Base-by-base conservation (phyloP, 2,329 filamentous ascomycete species). In the Tolypocladium guangdongense region DNA sequence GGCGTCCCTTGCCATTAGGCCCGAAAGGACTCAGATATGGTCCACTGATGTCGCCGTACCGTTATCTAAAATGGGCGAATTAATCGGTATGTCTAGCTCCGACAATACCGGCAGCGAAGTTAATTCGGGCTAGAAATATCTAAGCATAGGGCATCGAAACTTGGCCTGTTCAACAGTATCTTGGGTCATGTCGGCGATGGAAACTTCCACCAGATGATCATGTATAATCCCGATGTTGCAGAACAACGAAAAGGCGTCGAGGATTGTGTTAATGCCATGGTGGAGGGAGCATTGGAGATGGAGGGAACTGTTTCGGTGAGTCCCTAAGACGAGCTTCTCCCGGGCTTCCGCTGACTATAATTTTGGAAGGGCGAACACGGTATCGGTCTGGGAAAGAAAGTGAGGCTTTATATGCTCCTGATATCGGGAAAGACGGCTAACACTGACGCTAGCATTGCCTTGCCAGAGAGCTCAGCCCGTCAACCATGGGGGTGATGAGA, bases 31-130 rank as follows among this genome's bases (percentile, higher is more conserved):
- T 2, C 79, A 86, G 59, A 80, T 90, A 30, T 90, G 87, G 87
- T 88, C 86, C 0, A 92, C 87, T 0, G 88, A 92, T 64, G 87
- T 91, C 22, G 87, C 87, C 0, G 88, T 91, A 0, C 87, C 87
- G 0, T 82, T 91, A 49, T 87, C 82, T 18, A 74, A 76, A 39
- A 70, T 92, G 56, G 81, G 87, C 1, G 81, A 87, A 58, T 85
- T 90, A 52, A 87, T 91, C 49, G 69, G 67, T 62, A 52, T 55
- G 61, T 50, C 1, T 30, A 16, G 16, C 24, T 30, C 14, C 8
- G 4, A 1, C 24, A 4, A 5, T 2, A 30, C 16, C 10, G 24
- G 16, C 8, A 18, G 24, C 16, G 8, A 32, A 6, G 47, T 50
- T 57, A 35, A 59, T 18, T 1, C 3, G 32, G 12, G 11, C 27